These are phyloP conservation scores for Paramecium bursaria DNA, from an alignment of 73 alveolate genomes.

Conservation along the genomic window DNA sequence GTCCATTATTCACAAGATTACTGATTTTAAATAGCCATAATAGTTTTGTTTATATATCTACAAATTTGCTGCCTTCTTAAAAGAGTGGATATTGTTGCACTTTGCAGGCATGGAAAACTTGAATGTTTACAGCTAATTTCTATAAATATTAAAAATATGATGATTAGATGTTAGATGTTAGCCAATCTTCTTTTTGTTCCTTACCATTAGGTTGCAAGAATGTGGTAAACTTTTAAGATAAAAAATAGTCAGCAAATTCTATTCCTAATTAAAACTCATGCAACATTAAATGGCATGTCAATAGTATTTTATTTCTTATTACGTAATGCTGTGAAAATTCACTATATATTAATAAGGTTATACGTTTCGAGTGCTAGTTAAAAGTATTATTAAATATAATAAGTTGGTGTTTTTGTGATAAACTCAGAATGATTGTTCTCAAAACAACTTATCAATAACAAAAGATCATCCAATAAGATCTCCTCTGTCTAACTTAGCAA, in stretches of 20 bases:
- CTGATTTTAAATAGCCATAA: constrained; percentile 56
- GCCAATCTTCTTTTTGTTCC: constrained; percentile 50
- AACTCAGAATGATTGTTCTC: constrained; percentile 55
- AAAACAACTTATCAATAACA: constrained; percentile 43
- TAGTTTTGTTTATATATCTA: constrained; percentile 45
- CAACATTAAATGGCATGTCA: constrained; percentile 50
- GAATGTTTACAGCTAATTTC: constrained; percentile 47
- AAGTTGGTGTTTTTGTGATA: constrained; percentile 48
- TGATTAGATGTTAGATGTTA: constrained; percentile 27
- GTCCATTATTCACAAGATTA: constrained; percentile 58
- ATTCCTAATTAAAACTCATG: constrained; percentile 61
- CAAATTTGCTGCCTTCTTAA: constrained; percentile 52
- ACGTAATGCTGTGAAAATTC: constrained; percentile 14
- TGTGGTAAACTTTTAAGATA: not conserved
- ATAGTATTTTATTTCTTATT: constrained; percentile 34
- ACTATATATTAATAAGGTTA: constrained; percentile 8
- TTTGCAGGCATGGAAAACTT: constrained; percentile 58
- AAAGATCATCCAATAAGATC: constrained; percentile 39
- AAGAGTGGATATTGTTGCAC: constrained; percentile 52
- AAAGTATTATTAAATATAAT: constrained; percentile 45
- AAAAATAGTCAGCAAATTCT: constrained; percentile 59
- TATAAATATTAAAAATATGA: constrained; percentile 31
- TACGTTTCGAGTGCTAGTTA: constrained; percentile 2
- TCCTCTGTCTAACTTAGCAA: constrained; percentile 34
- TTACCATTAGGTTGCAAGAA: not conserved